Percentiles rank a stretch among this genome's conserved stretches.
These are phyloP conservation scores for Coemansia sp. DNA, from an alignment of 192 early-diverging fungal species.

Conservation along the genomic window DNA sequence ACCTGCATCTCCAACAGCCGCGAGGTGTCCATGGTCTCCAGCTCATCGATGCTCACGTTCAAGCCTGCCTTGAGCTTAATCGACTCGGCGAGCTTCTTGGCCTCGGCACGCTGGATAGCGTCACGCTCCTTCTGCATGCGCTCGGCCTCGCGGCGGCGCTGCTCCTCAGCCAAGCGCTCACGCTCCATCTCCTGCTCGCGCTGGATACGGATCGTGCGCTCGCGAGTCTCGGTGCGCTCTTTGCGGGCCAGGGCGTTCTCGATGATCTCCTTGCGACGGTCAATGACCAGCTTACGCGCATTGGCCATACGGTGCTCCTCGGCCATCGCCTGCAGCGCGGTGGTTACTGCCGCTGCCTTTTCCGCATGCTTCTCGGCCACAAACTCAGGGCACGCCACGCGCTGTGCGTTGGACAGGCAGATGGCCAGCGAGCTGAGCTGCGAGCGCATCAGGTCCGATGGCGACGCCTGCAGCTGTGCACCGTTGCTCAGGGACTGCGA, in stretches of 20 bases:
- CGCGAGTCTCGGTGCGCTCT: slow-evolving; percentile 82
- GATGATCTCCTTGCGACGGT: slow-evolving; percentile 74
- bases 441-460: slow-evolving; percentile 87
- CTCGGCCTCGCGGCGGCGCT: slow-evolving; percentile 77
- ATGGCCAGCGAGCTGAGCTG: slow-evolving; percentile 86
- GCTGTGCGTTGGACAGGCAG: slow-evolving; percentile 79
- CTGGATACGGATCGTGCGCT: slow-evolving; percentile 65
- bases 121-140: slow-evolving; percentile 71
- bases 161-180: slow-evolving; percentile 80
- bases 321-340: slow-evolving; percentile 69
- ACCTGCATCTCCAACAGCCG: slow-evolving; percentile 80
- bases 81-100: slow-evolving; percentile 78
- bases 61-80: slow-evolving; percentile 66
- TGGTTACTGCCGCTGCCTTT: slow-evolving; percentile 64
- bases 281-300: slow-evolving; percentile 82
- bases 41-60: slow-evolving; percentile 63
- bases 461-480: slow-evolving; percentile 77
- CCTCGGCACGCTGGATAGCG: slow-evolving; percentile 79
- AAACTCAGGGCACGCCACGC: slow-evolving; percentile 76
- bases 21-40: slow-evolving; percentile 78
- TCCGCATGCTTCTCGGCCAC: slow-evolving; percentile 63
- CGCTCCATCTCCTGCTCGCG: slow-evolving; percentile 82
- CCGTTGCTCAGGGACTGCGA: slow-evolving; percentile 76
- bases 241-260: slow-evolving; percentile 70
- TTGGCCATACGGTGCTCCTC: slow-evolving; percentile 78